Evolutionary conservation across 2,329 filamentous ascomycete genomes (phyloP).

Genomic region (Ophiosphaerella korrae): DNA sequence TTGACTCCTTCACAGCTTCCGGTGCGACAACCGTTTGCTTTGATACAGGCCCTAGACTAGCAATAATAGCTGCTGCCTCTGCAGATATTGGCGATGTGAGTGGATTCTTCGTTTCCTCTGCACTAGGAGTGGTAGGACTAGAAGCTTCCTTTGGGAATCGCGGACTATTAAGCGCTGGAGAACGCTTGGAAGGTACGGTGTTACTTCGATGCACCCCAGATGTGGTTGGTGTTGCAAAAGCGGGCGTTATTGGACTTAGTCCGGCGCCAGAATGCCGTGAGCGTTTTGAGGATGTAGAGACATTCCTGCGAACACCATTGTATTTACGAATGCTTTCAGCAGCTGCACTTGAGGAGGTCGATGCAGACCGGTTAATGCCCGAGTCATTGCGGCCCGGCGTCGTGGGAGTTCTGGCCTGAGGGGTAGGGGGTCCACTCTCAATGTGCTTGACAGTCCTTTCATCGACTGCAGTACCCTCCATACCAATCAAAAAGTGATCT

Average conservation of each 20-base stretch:
- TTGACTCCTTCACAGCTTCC: neutral
- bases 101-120: conserved; percentile 34
- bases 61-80: conserved; percentile 11
- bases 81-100: conserved; percentile 22
- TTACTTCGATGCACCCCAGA: conserved; percentile 78
- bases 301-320: conserved; percentile 80
- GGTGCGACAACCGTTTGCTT: conserved; percentile 5
- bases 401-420: conserved; percentile 55
- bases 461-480: conserved; percentile 98
- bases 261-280: conserved; percentile 76
- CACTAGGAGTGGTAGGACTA: conserved; percentile 57
- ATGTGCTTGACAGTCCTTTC: conserved; percentile 72
- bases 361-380: conserved; percentile 74
- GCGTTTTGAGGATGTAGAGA: conserved; percentile 88
- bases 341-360: conserved; percentile 70
- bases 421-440: conserved; percentile 69
- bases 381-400: conserved; percentile 57
- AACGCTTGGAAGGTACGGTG: conserved; percentile 89
- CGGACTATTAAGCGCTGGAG: conserved; percentile 64
- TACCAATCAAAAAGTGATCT: conserved; percentile 96
- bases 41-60: conserved; percentile 12
- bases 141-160: conserved; percentile 51
- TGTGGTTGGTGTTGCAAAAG: conserved; percentile 46
- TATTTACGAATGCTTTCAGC: conserved; percentile 85
- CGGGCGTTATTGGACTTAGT: conserved; percentile 63